phyloP scores from a whole-genome alignment of 345 rosid genomes.

The Geranium brycei region DNA sequence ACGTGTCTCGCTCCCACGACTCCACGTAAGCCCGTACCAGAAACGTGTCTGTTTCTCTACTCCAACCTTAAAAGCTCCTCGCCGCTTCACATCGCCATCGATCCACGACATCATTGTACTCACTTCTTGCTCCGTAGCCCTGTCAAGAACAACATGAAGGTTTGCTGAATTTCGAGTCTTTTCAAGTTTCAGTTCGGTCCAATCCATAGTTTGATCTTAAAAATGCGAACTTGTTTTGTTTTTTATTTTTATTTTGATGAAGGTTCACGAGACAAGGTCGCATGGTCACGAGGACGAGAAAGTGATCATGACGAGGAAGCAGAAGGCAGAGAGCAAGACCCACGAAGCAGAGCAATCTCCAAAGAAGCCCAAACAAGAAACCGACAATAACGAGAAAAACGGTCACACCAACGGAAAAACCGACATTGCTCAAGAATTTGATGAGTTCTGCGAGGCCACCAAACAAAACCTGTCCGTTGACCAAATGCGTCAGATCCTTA shows the following conservation, averaged over 20 bases:
- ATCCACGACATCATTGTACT: no score
- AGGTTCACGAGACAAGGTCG: slow-evolving; percentile 73
- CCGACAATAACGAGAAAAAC: slow-evolving; percentile 20
- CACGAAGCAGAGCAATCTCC: slow-evolving; percentile 46
- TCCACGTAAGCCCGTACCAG: neutral
- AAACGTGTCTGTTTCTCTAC: neutral
- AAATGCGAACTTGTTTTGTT: neutral
- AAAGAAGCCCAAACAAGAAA: slow-evolving; percentile 35
- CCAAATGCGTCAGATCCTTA: slow-evolving; percentile 52
- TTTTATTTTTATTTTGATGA: neutral
- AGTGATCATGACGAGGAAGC: slow-evolving; percentile 61
- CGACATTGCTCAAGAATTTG: slow-evolving; percentile 27
- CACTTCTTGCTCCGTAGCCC: neutral
- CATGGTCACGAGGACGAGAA: slow-evolving; percentile 46
- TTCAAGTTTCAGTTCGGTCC: no score
- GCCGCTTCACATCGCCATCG: neutral
- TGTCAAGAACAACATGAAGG: neutral
- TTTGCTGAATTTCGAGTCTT: no score
- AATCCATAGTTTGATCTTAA: no score
- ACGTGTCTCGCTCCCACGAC: neutral
- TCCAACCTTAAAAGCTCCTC: neutral
- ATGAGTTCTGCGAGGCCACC: slow-evolving; percentile 37
- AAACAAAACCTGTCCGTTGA: slow-evolving; percentile 38
- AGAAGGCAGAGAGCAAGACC: slow-evolving; percentile 57
- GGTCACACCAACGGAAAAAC: slow-evolving; percentile 16